These are phyloP conservation scores for Theileria annulata DNA, from an alignment of 169 alveolate species.

Conservation along the genomic window DNA sequence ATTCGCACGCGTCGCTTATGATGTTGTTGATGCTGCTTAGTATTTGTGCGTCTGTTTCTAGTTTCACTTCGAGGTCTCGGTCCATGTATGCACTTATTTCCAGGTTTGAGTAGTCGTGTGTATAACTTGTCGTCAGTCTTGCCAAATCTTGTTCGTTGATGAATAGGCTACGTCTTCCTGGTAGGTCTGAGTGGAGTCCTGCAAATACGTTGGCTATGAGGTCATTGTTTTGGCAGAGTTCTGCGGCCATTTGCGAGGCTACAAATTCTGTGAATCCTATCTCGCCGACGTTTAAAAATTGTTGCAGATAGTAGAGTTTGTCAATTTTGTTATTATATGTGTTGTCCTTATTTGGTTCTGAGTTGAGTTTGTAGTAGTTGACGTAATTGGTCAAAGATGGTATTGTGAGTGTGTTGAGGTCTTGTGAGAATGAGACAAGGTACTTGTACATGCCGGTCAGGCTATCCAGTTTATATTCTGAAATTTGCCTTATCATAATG, in stretches of 20 bases:
- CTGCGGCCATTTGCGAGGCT: constrained; percentile 55
- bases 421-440: constrained; percentile 41
- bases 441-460: constrained; percentile 36
- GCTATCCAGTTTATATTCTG: constrained; percentile 21
- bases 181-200: constrained; percentile 57
- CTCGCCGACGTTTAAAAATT: constrained; percentile 24
- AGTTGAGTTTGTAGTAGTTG: neutral
- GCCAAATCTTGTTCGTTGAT: constrained; percentile 51
- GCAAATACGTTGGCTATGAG: constrained; percentile 61
- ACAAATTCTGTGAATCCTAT: constrained; percentile 62
- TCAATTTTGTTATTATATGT: constrained; percentile 4
- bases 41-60: constrained; percentile 2
- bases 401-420: neutral
- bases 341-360: neutral
- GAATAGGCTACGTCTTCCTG: constrained; percentile 59
- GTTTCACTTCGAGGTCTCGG: neutral
- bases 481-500: constrained; percentile 58
- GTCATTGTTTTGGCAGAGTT: constrained; percentile 43
- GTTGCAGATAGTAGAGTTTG: constrained; percentile 22
- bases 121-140: constrained; percentile 22
- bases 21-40: constrained; percentile 4
- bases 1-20: constrained; percentile 20
- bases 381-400: constrained; percentile 7
- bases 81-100: neutral
- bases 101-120: constrained; percentile 1